Evolutionary conservation across 169 alveolate genomes (phyloP), one percentile per base, ranked within the genome.

Genomic region (Plasmodium malariae): DNA sequence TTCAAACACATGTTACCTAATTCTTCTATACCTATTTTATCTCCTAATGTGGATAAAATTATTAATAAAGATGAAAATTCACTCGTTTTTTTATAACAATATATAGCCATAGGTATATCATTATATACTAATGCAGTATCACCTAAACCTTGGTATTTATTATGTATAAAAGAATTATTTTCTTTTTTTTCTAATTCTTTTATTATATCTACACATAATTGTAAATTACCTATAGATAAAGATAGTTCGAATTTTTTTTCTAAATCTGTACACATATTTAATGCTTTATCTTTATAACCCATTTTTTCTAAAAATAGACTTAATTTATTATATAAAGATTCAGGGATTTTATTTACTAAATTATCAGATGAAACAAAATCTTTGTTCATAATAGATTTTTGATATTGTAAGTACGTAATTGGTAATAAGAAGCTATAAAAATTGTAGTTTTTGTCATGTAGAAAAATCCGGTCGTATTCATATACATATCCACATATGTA

Each of bases 171-270:
- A 32, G 93, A 87, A 54, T 92, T 90, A 59, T 91, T 89, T 32
- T 89, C 83, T 59, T 71, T 93, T 57, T 51, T 57, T 88, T 93
- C 69, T 94, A 68, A 95, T 57, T 76, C 93, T 55, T 86, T 69
- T 69, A 57, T 96, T 95, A 88, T 96, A 95, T 78, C 93, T 37
- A 95, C 74, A 69, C 97, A 95, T 37, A 92, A 85, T 45, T 95
- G 94, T 37, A 98, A 92, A 57, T 96, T 95, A 9, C 98, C 98
- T 54, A 97, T 86, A 43, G 92, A 91, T 40, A 98, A 70, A 65
- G 98, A 96, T 12, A 98, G 83, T 43, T 97, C 99, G 88, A 98
- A 97, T 90, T 96, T 96, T 63, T 97, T 98, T 74, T 97, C 99
- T 49, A 91, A 92, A 90, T 98, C 98, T 12, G 85, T 93, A 28